Evolutionary conservation across 805 yeast genomes (phyloP), one percentile per base, ranked within the genome.

Genomic region (Candida verbasci): DNA sequence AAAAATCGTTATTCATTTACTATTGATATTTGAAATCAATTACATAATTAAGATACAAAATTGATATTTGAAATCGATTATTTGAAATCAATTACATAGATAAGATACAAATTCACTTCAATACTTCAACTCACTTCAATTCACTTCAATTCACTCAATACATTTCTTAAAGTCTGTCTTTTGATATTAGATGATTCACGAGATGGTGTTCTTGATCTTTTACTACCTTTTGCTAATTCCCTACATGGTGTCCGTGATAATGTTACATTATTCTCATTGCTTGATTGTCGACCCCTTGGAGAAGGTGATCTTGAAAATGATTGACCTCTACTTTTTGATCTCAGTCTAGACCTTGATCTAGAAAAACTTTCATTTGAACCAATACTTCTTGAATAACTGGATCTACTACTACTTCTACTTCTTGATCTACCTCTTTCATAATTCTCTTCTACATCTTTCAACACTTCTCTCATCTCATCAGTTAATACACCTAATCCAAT

Each of bases 401-500:
- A 34, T 9, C 47, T 38, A 29, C 50, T 43, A 4, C 46, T 31
- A 15, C 43, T 29, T 11, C 43, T 10, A 24, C 46, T 39, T 7
- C 38, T 8, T 18, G 41, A 37, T 20, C 45, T 27, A 18, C 46
- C 36, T 21, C 58, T 38, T 9, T 46, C 46, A 24, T 44, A 37
- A 32, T 44, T 50, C 24, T 41, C 57, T 25, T 25, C 28, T 25
- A 6, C 4, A 42, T 37, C 33, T 17, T 32, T 52, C 40, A 80
- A 55, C 11, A 60, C 65, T 4, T 65, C 71, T 60, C 97, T 74
- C 94, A 89, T 83, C 1, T 65, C 74, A 25, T 86, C 95, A 0
- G 97, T 89, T 39, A 91, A 55, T 2, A 73, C 70, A 30, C 97
- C 97, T 33, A 91, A 56, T 0, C 94, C 94, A 43, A 91, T 87